Evolutionary conservation across 202 grass and related monocot genomes (phyloP).

Genomic region (Zizania palustris): DNA sequence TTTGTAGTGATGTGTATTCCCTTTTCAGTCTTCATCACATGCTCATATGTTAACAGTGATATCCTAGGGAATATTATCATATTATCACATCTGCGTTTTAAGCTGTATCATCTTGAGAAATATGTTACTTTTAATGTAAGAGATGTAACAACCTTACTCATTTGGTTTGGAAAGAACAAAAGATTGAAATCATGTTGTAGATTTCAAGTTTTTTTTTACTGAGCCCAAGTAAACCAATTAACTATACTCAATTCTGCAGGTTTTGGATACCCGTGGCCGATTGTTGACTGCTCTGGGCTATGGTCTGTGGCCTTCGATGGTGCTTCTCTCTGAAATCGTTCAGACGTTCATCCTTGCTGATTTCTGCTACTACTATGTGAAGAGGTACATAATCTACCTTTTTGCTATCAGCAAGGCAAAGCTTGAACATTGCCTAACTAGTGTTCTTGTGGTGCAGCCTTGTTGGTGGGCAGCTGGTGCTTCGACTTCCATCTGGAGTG

Average conservation of each 20-base stretch:
- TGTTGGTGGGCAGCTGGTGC: slow-evolving; percentile 82
- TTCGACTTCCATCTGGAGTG: slow-evolving; percentile 91
- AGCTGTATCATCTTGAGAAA: not conserved
- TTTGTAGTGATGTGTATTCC: slow-evolving; percentile 12
- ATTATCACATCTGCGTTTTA: not conserved
- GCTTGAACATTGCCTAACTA: not conserved
- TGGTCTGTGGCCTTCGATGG: slow-evolving; percentile 91
- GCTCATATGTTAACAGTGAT: not conserved
- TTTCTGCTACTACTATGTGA: slow-evolving; percentile 99
- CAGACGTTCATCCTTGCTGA: slow-evolving; percentile 99
- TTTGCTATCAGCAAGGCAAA: not conserved
- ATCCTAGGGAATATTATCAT: slow-evolving; percentile 1
- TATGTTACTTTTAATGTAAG: not conserved
- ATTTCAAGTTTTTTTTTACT: not conserved
- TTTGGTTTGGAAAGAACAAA: not conserved
- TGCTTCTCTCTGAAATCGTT: slow-evolving; percentile 92
- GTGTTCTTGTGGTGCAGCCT: slow-evolving; percentile 43
- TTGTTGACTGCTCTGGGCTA: slow-evolving; percentile 94
- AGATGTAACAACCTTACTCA: not conserved
- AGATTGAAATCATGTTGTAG: slow-evolving; percentile 11
- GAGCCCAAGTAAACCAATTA: not conserved
- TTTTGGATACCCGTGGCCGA: slow-evolving; percentile 87
- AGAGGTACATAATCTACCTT: slow-evolving; percentile 60
- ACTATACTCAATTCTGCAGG: slow-evolving; percentile 41
- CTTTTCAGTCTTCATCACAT: not conserved